Base-by-base conservation (phyloP, 306 rosid species). In the Biancaea sappan region DNA sequence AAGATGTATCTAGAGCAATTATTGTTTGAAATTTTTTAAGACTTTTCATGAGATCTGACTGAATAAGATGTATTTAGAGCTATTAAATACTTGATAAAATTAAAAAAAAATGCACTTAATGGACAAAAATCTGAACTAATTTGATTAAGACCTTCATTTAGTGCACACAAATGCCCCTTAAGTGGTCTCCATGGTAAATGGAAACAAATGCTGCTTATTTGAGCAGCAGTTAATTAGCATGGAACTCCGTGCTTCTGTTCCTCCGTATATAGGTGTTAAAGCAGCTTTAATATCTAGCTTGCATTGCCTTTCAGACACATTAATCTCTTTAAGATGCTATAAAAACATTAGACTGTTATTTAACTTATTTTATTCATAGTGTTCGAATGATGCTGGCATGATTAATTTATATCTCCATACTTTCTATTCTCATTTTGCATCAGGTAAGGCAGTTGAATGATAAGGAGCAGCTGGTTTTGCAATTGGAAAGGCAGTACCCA, bases 401-500 rank as follows among this genome's bases (percentile, higher is more conserved):
- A 47, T 54, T 53, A 15, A 40, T 14, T 14, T 28, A 3, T 15
- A 57, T 28, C 1, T 7, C 21, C 11, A 75, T 46, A 6, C 38
- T 50, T 25, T 24, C 12, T 24, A 54, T 46, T 28, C 26, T 25
- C 43, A 22, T 46, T 56, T 78, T 77, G 64, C 80, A 63, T 80
- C 83, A 92, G 99, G 88, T 58, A 79, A 86, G 99, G 77, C 85
- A 79, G 65, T 84, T 94, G 83, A 88, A 95, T 28, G 93, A 86
- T 6, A 92, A 94, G 88, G 96, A 94, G 79, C 81, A 51, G 38
- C 73, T 94, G 69, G 95, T 86, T 41, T 84, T 94, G 84, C 89
- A 25, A 71, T 66, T 94, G 82, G 99, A 90, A 79, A 87, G 75
- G 79, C 97, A 92, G 72, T 92, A 92, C 82, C 96, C 95, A 11